Conservation (phyloP, 768 basidiomycete species). For the Xerocomellus chrysenteron region DNA sequence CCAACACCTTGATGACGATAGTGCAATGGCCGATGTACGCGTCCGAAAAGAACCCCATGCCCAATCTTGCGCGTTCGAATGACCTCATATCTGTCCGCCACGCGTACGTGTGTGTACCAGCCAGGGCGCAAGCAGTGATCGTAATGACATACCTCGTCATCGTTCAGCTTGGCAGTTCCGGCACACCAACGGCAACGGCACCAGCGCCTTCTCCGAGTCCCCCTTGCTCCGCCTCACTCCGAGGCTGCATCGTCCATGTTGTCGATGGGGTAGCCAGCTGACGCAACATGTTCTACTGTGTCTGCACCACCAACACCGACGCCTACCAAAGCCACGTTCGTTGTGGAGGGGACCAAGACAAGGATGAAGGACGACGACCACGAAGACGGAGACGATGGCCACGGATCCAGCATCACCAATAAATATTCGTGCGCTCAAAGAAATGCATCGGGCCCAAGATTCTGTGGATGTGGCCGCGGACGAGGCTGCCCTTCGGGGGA, state of each 20-base stretch:
- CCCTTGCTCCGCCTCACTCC: neutral
- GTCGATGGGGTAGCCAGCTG: neutral
- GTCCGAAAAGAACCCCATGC: slow-evolving; percentile 70
- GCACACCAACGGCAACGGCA: neutral
- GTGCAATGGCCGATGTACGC: slow-evolving; percentile 75
- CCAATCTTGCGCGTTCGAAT: slow-evolving; percentile 69
- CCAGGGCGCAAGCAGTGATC: neutral
- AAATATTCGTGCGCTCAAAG: slow-evolving; percentile 7
- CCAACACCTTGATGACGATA: slow-evolving; percentile 74
- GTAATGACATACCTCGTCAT: slow-evolving; percentile 54
- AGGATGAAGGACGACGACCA: neutral
- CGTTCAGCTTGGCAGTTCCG: slow-evolving; percentile 66
- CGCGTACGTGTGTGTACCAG: neutral
- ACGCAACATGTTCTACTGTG: neutral
- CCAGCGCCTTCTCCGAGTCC: neutral
- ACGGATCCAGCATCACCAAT: neutral
- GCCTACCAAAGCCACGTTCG: slow-evolving; percentile 10
- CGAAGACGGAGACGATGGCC: neutral
- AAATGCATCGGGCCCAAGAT: slow-evolving; percentile 25
- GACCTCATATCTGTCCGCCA: slow-evolving; percentile 60
- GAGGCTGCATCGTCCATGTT: neutral
- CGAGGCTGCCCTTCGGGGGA: slow-evolving; percentile 23
- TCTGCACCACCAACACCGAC: slow-evolving; percentile 8
- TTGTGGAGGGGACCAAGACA: slow-evolving; percentile 1
- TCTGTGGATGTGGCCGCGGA: slow-evolving; percentile 22